Evolutionary conservation across 2,329 filamentous ascomycete genomes (phyloP).

Genomic region (Exophiala phaeomuriformis): DNA sequence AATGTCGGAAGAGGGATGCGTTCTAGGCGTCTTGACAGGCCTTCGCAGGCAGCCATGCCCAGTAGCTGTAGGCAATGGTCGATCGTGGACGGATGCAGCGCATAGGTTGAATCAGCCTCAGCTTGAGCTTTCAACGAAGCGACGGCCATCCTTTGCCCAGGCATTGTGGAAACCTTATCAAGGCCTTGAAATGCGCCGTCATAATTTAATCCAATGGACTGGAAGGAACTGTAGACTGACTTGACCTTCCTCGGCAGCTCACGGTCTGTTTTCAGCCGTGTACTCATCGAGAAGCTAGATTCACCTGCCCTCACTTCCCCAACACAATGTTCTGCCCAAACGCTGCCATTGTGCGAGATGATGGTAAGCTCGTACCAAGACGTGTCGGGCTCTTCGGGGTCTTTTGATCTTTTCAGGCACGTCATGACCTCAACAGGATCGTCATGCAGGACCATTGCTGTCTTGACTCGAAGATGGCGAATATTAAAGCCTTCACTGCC

Average conservation of each 20-base stretch:
- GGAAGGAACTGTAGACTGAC: background rate
- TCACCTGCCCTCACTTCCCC: background rate
- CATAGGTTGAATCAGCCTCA: background rate
- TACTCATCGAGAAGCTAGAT: background rate
- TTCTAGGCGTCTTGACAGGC: slow-evolving; percentile 1
- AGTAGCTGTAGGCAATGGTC: slow-evolving; percentile 4
- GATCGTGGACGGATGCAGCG: slow-evolving; percentile 3
- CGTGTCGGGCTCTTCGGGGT: background rate
- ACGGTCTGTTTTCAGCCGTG: background rate
- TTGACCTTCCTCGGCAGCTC: background rate
- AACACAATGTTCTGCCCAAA: background rate
- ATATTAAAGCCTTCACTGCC: slow-evolving; percentile 19
- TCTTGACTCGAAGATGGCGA: slow-evolving; percentile 22
- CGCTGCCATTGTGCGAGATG: background rate
- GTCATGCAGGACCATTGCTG: slow-evolving; percentile 5
- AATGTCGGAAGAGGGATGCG: slow-evolving; percentile 1
- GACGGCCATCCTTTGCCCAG: background rate
- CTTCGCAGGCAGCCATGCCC: slow-evolving; percentile 1
- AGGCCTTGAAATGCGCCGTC: background rate
- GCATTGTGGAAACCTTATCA: background rate
- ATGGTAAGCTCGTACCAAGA: slow-evolving; percentile 1
- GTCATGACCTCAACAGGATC: slow-evolving; percentile 14
- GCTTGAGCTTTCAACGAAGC: background rate
- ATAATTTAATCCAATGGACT: background rate
- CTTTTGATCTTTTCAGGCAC: slow-evolving; percentile 16